Evolutionary conservation across 768 basidiomycete species (phyloP).

Genomic region (Calocera viscosa): DNA sequence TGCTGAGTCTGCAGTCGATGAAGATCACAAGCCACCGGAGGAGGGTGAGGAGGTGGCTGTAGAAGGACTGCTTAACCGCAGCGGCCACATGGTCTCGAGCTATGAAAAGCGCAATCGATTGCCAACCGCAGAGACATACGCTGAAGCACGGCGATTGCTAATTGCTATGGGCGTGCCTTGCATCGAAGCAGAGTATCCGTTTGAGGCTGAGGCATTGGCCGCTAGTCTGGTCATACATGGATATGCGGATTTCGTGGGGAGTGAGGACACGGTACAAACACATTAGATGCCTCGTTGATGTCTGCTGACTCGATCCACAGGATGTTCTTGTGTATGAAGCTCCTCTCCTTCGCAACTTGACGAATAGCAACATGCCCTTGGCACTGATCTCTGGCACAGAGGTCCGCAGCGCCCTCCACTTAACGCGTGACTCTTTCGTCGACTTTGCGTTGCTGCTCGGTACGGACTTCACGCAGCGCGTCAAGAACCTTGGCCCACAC

Average conservation of each 20-base stretch:
- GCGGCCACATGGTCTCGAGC: background rate
- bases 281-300: slow-evolving; percentile 14
- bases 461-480: slow-evolving; percentile 80
- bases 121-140: slow-evolving; percentile 55
- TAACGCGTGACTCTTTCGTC: slow-evolving; percentile 49
- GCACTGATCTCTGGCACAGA: slow-evolving; percentile 49
- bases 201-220: slow-evolving; percentile 80
- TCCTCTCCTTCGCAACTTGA: slow-evolving; percentile 67
- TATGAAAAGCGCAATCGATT: slow-evolving; percentile 39
- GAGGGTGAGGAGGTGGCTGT: background rate
- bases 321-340: slow-evolving; percentile 76
- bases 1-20: background rate
- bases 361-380: slow-evolving; percentile 47
- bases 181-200: slow-evolving; percentile 51
- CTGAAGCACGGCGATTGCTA: slow-evolving; percentile 56
- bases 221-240: slow-evolving; percentile 63
- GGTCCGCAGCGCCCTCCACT: slow-evolving; percentile 44
- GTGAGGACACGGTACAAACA: slow-evolving; percentile 66
- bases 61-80: background rate
- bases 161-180: slow-evolving; percentile 73
- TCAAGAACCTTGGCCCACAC: slow-evolving; percentile 66
- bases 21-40: background rate
- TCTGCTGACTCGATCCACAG: slow-evolving; percentile 27
- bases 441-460: slow-evolving; percentile 82
- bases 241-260: slow-evolving; percentile 73